Conservation (phyloP, 345 rosid genomes). For the Iberis pinnata region DNA sequence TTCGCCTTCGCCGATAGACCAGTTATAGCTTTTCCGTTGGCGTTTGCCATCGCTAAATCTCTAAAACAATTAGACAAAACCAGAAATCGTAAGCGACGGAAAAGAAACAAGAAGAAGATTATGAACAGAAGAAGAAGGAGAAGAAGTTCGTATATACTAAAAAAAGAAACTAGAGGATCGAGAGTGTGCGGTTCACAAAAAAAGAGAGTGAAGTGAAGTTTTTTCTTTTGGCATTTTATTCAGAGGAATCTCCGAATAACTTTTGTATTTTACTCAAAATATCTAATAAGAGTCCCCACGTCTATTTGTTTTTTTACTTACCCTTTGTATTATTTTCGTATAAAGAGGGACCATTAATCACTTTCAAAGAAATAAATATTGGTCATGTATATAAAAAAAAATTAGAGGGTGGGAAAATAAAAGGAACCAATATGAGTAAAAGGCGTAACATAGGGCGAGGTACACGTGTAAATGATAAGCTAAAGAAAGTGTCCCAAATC, state of each 20-base stretch:
- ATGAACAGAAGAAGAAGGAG: constrained; percentile 3
- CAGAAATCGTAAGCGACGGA: no score
- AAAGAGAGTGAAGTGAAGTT: constrained; percentile 14
- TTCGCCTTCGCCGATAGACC: constrained; percentile 46
- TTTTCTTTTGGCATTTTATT: no score
- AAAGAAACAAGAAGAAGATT: constrained; percentile 18
- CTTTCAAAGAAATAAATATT: no score
- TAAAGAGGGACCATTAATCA: no score
- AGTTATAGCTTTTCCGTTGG: constrained; percentile 31
- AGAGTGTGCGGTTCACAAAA: constrained; percentile 26
- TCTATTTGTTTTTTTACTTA: neutral
- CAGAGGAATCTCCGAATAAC: no score
- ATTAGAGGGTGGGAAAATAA: no score
- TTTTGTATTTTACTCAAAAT: neutral
- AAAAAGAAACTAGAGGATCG: constrained; percentile 16
- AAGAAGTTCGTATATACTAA: constrained; percentile 7
- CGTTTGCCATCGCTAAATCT: constrained; percentile 37
- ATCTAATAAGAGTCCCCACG: neutral
- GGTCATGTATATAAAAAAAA: no score
- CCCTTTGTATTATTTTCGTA: no score
- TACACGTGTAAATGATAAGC: no score
- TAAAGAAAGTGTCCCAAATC: no score
- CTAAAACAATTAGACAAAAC: neutral
- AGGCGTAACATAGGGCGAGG: no score
- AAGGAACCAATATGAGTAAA: no score